phyloP scores from a whole-genome alignment of 2,329 filamentous ascomycete species.

The Calonectria ilicicola region DNA sequence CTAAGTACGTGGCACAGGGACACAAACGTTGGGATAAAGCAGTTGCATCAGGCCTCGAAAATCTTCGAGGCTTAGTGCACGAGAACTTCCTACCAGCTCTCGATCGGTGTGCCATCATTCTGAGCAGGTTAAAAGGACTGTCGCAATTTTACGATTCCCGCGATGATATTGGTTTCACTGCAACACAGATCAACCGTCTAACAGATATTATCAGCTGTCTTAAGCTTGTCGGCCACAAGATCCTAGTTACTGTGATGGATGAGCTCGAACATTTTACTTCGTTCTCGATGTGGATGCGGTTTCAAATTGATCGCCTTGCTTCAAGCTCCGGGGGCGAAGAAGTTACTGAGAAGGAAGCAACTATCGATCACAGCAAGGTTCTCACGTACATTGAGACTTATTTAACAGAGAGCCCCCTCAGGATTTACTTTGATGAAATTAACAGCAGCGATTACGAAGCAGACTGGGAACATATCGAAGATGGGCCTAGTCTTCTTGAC shows the following conservation, averaged over 20 bases:
- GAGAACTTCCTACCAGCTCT: constrained; percentile 91
- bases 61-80: constrained; percentile 81
- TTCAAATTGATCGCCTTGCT: constrained; percentile 83
- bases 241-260: constrained; percentile 77
- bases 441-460: constrained; percentile 63
- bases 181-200: constrained; percentile 71
- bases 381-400: constrained; percentile 82
- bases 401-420: constrained; percentile 74
- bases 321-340: constrained; percentile 75
- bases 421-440: constrained; percentile 68
- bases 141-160: constrained; percentile 81
- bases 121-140: constrained; percentile 85
- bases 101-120: constrained; percentile 83
- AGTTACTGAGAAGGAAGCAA: constrained; percentile 80
- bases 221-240: constrained; percentile 79
- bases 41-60: constrained; percentile 81
- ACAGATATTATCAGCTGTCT: constrained; percentile 81
- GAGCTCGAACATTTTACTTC: constrained; percentile 82
- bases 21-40: constrained; percentile 97
- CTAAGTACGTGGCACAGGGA: constrained; percentile 64
- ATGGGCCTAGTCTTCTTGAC: constrained; percentile 59
- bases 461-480: constrained; percentile 57
- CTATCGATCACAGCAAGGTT: constrained; percentile 78
- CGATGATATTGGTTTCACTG: constrained; percentile 75
- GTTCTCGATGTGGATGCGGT: constrained; percentile 87